phyloP scores from a whole-genome alignment of 2,329 filamentous ascomycete genomes.

The Colletotrichum salicis region DNA sequence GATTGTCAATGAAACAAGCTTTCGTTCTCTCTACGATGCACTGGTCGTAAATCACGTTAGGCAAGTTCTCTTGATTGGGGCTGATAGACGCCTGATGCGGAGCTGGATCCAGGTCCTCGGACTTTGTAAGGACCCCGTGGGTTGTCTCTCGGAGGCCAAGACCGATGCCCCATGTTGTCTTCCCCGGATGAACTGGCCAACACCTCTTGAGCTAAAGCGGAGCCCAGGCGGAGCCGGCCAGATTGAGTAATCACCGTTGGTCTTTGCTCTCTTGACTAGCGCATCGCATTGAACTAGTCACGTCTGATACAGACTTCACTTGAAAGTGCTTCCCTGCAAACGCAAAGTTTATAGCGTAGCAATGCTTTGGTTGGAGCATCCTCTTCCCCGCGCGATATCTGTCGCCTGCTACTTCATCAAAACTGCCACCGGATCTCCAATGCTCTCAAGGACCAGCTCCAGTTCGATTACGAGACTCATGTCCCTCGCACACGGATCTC shows the following conservation, averaged over 20 bases:
- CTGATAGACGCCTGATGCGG: background rate
- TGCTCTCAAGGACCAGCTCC: too few species aligned
- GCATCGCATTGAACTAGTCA: background rate
- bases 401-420: background rate
- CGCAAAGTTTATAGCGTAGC: background rate
- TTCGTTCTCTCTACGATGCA: background rate
- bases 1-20: background rate
- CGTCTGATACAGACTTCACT: constrained; percentile 15
- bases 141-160: background rate
- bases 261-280: constrained; percentile 12
- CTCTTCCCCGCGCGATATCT: background rate
- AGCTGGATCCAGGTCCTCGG: background rate
- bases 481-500: background rate
- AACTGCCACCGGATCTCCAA: background rate
- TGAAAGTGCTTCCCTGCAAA: constrained; percentile 1
- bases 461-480: background rate
- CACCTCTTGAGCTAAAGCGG: background rate
- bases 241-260: background rate
- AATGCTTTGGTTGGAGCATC: background rate
- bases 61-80: background rate
- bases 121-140: background rate
- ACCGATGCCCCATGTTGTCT: background rate
- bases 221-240: background rate
- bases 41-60: background rate
- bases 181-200: background rate